Base-by-base conservation (phyloP, 2,329 filamentous ascomycete genomes). In the Neonectria ditissima region DNA sequence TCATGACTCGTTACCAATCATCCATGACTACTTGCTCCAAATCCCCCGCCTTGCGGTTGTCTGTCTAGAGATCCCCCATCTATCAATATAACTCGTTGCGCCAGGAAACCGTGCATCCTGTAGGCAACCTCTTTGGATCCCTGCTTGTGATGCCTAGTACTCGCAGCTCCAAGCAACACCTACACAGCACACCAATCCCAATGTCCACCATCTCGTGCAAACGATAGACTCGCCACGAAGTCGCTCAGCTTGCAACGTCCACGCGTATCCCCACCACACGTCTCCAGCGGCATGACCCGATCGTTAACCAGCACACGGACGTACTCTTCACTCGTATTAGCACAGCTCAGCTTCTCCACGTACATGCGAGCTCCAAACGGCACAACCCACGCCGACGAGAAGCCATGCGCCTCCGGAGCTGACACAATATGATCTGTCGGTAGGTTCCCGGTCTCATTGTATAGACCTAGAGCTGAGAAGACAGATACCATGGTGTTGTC, bases 261-360 rank as follows among this genome's bases (percentile, higher is more conserved):
- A 55, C 90, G 77, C 52, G 78, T 73, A 78, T 97, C 93, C 4
- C 84, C 89, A 11, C 83, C 84, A 77, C 94, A 97, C 52, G 85
- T 89, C 68, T 86, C 81, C 59, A 97, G 78, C 11, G 89, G 88
- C 62, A 94, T 83, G 2, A 97, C 92, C 24, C 92, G 86, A 74
- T 97, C 93, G 78, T 97, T 97, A 37, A 97, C 82, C 63, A 97
- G 79, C 5, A 97, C 84, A 39, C 94, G 86, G 11, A 97, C 92
- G 55, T 91, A 82, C 77, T 96, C 91, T 73, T 93, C 87, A 2
- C 79, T 74, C 13, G 44, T 66, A 10, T 65, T 81, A 2, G 75
- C 75, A 76, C 94, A 97, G 43, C 78, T 79, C 87, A 97, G 89
- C 84, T 95, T 96, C 84, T 97, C 94, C 37, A 97, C 87, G 76